Conservation (phyloP, 78 protist species). For the Emiliania huxleyi region DNA sequence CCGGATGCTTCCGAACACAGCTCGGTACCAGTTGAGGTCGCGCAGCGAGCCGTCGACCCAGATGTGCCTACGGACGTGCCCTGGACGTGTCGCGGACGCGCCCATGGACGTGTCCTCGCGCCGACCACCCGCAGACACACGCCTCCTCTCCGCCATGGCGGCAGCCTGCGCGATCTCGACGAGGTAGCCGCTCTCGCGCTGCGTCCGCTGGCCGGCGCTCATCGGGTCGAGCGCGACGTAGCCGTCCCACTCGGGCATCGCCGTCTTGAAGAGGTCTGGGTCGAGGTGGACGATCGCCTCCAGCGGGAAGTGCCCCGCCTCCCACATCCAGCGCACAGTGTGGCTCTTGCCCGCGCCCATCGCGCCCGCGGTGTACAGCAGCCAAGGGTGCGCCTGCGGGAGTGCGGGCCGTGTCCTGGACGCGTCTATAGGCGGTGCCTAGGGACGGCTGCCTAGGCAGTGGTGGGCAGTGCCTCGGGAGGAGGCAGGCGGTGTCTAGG, state of each 20-base stretch:
- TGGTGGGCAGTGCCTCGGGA: too few species aligned
- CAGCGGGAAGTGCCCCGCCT: conserved; percentile 28
- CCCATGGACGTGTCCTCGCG: too few species aligned
- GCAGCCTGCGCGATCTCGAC: conserved; percentile 24
- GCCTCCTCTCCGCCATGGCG: neutral
- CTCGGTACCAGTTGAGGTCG: neutral
- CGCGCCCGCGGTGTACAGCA: conserved; percentile 43
- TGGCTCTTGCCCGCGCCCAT: conserved; percentile 51
- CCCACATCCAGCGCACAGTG: neutral
- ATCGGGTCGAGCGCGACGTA: conserved; percentile 8
- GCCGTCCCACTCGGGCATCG: conserved; percentile 31
- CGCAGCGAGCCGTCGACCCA: conserved; percentile 43
- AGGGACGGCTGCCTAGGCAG: too few species aligned
- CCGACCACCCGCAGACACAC: too few species aligned
- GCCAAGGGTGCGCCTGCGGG: conserved; percentile 34
- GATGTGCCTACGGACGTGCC: neutral
- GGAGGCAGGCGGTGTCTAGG: too few species aligned
- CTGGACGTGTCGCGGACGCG: too few species aligned
- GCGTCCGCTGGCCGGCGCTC: neutral
- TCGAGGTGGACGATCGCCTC: conserved; percentile 12
- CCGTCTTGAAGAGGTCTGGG: conserved; percentile 6
- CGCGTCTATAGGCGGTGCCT: too few species aligned
- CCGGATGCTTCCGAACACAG: neutral
- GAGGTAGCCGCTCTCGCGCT: neutral
- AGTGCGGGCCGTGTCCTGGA: too few species aligned